Evolutionary conservation across 345 rosid species (phyloP), one percentile per base, ranked within the genome.

Genomic region (Euphorbia lathyris): DNA sequence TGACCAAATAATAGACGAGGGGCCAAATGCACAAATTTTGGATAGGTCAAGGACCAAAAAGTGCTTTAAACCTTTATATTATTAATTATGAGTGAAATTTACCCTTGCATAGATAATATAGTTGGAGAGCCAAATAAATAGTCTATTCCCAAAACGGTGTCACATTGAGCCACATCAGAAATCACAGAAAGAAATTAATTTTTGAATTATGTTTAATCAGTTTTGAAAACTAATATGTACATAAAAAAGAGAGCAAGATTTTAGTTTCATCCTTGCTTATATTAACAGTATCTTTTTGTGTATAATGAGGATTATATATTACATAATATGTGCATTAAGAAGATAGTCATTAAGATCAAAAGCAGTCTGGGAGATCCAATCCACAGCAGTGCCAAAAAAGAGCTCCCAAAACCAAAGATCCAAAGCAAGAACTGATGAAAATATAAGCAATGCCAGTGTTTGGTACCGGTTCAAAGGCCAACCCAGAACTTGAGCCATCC

Each of bases 381-480:
- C 75, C 64, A 85, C 85, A 0, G 90, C 73, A 1, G 87, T 81
- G 73, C 83, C 86, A 23, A 84, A 84, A 73, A 95, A 91, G 17
- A 87, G 86, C 76, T 86, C 95, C 97, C 97, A 91, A 42, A 88
- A 86, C 90, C 88, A 91, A 65, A 95, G 92, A 80, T 91, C 97
- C 58, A 91, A 1, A 0, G 96, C 99, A 6, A 94, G 97, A 8
- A 91, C 84, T 0, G 84, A 81, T 8, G 95, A 91, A 76, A 90
- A 84, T 40, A 91, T 87, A 40, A 90, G 81, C 74, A 94, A 79
- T 32, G 96, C 97, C 75, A 87, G 58, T 6, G 96, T 94, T 77
- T 90, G 97, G 80, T 91, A 91, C 60, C 95, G 84, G 77, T 94
- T 91, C 76, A 94, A 63, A 9, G 95, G 95, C 98, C 97, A 94